Conservation (phyloP, 768 basidiomycete genomes). For the Tylopilus vinaceipallidus region DNA sequence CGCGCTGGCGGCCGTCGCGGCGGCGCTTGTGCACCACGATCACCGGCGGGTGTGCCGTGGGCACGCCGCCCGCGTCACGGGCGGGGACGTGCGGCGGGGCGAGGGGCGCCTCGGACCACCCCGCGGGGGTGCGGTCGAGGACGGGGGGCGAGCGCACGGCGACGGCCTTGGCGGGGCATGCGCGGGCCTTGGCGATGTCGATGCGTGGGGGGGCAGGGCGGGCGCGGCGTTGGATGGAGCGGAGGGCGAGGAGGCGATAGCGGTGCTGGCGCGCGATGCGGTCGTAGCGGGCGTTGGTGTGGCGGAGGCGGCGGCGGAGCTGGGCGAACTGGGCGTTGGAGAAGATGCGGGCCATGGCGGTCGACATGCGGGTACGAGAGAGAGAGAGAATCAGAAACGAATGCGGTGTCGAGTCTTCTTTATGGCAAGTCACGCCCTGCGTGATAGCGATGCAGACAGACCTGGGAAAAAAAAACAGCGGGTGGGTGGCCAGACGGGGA, state of each 20-base stretch:
- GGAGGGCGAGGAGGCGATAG: slow-evolving; percentile 34
- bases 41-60: too few relatives aligned
- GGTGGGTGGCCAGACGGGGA: slow-evolving; percentile 8
- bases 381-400: not conserved
- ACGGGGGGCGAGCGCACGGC: slow-evolving; percentile 24
- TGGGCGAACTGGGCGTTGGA: slow-evolving; percentile 33
- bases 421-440: slow-evolving; percentile 12
- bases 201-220: slow-evolving; percentile 41
- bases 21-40: not conserved
- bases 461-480: not conserved
- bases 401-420: slow-evolving; percentile 8
- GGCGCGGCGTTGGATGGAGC: slow-evolving; percentile 50
- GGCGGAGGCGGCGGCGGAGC: slow-evolving; percentile 41
- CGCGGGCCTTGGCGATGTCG: slow-evolving; percentile 40
- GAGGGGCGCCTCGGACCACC: too few relatives aligned
- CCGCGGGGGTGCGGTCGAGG: slow-evolving; percentile 34
- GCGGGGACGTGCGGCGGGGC: too few relatives aligned
- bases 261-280: slow-evolving; percentile 41
- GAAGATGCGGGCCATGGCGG: slow-evolving; percentile 25
- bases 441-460: slow-evolving; percentile 8
- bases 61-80: too few relatives aligned
- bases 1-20: slow-evolving; percentile 1
- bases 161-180: slow-evolving; percentile 38
- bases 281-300: slow-evolving; percentile 43
- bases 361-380: slow-evolving; percentile 10